Evolutionary conservation across 163 green algal genomes (phyloP), one percentile per base, ranked within the genome.

Genomic region (Chlorella variabilis): DNA sequence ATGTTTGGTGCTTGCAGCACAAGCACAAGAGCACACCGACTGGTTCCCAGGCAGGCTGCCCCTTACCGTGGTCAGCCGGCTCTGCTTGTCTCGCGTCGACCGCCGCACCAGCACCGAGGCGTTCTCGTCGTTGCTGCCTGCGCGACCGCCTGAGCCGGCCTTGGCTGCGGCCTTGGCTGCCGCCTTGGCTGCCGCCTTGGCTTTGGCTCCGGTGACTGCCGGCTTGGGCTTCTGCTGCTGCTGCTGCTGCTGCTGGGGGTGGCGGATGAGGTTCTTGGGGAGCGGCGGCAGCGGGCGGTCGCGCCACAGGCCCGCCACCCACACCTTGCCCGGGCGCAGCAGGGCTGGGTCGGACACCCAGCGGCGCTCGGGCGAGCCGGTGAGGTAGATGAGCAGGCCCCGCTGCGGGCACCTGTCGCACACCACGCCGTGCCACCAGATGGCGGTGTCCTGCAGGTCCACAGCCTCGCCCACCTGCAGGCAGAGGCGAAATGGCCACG

Each of bases 371-470:
- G 9, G 38, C 54, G 15, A 61, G 77, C 86, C 86, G 29, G 56
- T 36, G n/a, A 90, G 21, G 59, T 78, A 84, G 29, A 91, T 75
- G 0, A 73, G 49, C 75, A 88, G 56, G 13, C 82, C 84, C 13
- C 33, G 31, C n/a, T 61, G 61, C 8, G 75, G 61, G 3, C 73
- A 67, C 0, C 59, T 36, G 3, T 38, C 45, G 18, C 71, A 29
- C 15, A 86, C 87, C 3, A 82, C 33, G 27, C 71, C 85, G 39
- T 82, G 56, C 87, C 87, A 91, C 87, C 87, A 91, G 21, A 84
- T 42, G 49, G 84, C 82, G 3, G 85, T 29, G 23, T 84, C 49
- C 48, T 79, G 54, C 15, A 71, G 27, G 33, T 91, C 87, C 20
- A 91, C 84, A 1, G 61, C n/a, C 33, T 85, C 45, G 4, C 84